Base-by-base conservation (phyloP, 2,329 filamentous ascomycete species). In the Apiospora rasikravindrae region DNA sequence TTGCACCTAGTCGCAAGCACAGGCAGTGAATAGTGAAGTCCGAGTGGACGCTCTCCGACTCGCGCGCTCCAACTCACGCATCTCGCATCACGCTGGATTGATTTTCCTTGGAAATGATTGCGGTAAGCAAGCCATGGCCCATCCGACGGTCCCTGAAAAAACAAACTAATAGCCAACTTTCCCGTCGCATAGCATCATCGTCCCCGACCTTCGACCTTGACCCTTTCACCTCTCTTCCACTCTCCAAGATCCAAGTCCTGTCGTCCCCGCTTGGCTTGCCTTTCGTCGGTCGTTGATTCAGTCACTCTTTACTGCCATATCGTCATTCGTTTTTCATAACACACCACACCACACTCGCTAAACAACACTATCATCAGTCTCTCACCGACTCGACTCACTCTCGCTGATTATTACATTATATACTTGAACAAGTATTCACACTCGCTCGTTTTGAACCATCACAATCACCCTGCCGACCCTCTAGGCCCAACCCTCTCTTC, bases 161-260 rank as follows among this genome's bases (percentile, higher is more conserved):
- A 64, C 53, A 64, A 64, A 64, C 57, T 40, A 64, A 64, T 40
- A 64, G 57, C 57, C 57, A 64, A 64, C 57, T 64, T 64, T 64
- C 57, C 33, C 57, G 33, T 64, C 57, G 57, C 57, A 64, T 64
- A 64, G 33, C 57, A 64, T 64, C 57, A 64, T 64, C 57, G 33
- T n/a, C 33, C 14, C 53, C 33, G 33, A 37, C 33, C 33, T 42
- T 42, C 40, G 8, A 42, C 40, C 40, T 7, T 19, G 24, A 22
- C 19, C 3, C 11, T 37, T 37, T 47, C 44, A 47, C 44, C 7
- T 29, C 24, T 26, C 16, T 47, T 47, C 22, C 44, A 37, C 44
- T 22, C 44, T 47, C 14, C 44, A 22, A 47, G 44, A 7, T 37
- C 26, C 53, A 37, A 61, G 29, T 22, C 53, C 37, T 61, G 26